Percentiles rank a stretch among this genome's conserved stretches.
phyloP scores from a whole-genome alignment of 1,284 basidiomycete genomes.

The Ganoderma leucocontextum region DNA sequence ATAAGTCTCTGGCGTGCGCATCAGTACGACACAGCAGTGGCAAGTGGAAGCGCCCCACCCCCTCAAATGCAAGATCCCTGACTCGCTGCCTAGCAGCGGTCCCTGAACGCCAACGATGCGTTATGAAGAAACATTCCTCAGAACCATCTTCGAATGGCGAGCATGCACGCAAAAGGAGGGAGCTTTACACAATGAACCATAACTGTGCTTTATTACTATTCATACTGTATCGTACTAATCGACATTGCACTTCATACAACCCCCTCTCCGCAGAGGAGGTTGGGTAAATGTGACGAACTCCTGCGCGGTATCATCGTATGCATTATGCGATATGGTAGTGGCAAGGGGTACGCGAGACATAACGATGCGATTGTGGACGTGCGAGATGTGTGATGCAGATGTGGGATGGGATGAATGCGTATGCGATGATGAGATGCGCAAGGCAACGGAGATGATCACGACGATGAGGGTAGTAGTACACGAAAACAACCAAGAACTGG shows the following conservation, averaged over 20 bases:
- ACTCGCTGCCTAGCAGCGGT: background rate
- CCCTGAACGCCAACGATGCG: background rate
- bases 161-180: background rate
- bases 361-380: conserved; percentile 14
- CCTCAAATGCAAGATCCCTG: background rate
- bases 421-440: conserved; percentile 24
- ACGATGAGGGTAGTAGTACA: conserved; percentile 18
- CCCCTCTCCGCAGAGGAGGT: background rate
- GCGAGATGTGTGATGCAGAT: background rate
- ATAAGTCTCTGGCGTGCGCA: background rate
- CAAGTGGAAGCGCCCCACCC: background rate
- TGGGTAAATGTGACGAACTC: conserved; percentile 9
- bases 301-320: conserved; percentile 27
- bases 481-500: conserved; percentile 28
- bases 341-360: conserved; percentile 15
- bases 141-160: background rate
- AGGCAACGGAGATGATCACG: background rate
- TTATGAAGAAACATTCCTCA: background rate
- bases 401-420: conserved; percentile 9
- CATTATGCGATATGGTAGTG: conserved; percentile 16
- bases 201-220: conserved; percentile 18
- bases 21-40: too few species aligned
- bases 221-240: conserved; percentile 24
- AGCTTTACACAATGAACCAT: conserved; percentile 7
- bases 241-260: conserved; percentile 21